Conservation (phyloP, 1,284 basidiomycete genomes). For the Trichosporon sp. region DNA sequence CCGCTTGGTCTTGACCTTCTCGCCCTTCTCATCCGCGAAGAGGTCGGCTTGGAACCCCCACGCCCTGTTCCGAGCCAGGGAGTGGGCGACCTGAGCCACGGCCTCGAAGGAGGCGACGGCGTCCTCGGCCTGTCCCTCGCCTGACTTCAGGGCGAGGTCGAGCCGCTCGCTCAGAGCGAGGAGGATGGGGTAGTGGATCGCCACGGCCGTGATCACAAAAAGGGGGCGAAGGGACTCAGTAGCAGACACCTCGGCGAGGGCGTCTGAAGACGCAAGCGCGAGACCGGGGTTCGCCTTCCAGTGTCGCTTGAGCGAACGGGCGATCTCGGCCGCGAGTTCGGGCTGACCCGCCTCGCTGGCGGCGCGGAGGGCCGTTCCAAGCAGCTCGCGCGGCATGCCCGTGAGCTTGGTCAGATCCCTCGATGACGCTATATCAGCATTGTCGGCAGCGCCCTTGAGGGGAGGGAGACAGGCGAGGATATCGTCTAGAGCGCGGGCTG, state of each 20-base stretch:
- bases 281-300: conserved; percentile 45
- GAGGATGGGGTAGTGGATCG: conserved; percentile 30
- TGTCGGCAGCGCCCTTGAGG: background rate
- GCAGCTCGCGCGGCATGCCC: conserved; percentile 39
- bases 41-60: conserved; percentile 29
- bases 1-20: background rate
- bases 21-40: conserved; percentile 11
- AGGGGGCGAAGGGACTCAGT: conserved; percentile 33
- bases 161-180: conserved; percentile 17
- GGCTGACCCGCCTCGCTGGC: conserved; percentile 31
- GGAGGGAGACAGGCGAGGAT: conserved; percentile 28
- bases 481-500: conserved; percentile 21
- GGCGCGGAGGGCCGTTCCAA: conserved; percentile 43
- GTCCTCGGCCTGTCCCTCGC: background rate
- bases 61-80: conserved; percentile 21
- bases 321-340: conserved; percentile 33
- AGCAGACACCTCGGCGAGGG: conserved; percentile 30
- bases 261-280: conserved; percentile 37
- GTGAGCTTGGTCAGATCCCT: background rate
- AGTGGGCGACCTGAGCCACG: conserved; percentile 14
- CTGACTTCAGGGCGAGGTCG: background rate
- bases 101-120: background rate
- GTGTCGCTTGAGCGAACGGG: conserved; percentile 32
- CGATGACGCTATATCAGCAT: background rate
- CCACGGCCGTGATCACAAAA: conserved; percentile 14